Percentiles rank a stretch among this genome's conserved stretches.
These are phyloP conservation scores for Baorangia bicolor DNA, from an alignment of 768 basidiomycete species.

Conservation along the genomic window DNA sequence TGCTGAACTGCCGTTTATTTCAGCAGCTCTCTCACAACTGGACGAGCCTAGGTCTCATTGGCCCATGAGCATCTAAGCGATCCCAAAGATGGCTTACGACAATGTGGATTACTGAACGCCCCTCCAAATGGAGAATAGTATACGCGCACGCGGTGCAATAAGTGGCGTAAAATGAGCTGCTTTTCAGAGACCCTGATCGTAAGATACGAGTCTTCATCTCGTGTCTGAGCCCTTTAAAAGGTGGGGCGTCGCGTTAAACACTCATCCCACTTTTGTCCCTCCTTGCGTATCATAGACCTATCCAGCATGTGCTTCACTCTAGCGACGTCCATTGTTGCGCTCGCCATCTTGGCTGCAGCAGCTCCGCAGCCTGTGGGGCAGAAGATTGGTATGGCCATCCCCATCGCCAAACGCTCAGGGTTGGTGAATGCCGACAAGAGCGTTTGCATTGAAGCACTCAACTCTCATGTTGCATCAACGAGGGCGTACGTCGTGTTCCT, in stretches of 20 bases:
- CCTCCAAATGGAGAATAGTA: too few species aligned
- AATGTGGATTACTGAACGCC: too few species aligned
- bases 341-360: conserved; percentile 6
- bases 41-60: too few species aligned
- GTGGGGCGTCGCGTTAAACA: background rate
- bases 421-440: background rate
- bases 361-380: background rate
- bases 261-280: background rate
- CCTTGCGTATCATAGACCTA: too few species aligned
- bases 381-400: background rate
- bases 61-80: too few species aligned
- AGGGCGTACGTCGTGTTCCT: conserved; percentile 1
- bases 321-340: background rate
- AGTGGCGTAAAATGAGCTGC: background rate
- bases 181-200: background rate
- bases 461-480: conserved; percentile 1
- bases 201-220: background rate
- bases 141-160: too few species aligned
- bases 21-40: too few species aligned
- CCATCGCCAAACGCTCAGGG: conserved; percentile 8
- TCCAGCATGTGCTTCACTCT: conserved; percentile 8
- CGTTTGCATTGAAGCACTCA: background rate
- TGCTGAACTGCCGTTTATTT: too few species aligned
- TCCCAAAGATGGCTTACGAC: too few species aligned
- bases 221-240: background rate